Evolutionary conservation across 2,329 filamentous ascomycete species (phyloP), one percentile per base, ranked within the genome.

Genomic region (Pseudopyricularia cyperi): DNA sequence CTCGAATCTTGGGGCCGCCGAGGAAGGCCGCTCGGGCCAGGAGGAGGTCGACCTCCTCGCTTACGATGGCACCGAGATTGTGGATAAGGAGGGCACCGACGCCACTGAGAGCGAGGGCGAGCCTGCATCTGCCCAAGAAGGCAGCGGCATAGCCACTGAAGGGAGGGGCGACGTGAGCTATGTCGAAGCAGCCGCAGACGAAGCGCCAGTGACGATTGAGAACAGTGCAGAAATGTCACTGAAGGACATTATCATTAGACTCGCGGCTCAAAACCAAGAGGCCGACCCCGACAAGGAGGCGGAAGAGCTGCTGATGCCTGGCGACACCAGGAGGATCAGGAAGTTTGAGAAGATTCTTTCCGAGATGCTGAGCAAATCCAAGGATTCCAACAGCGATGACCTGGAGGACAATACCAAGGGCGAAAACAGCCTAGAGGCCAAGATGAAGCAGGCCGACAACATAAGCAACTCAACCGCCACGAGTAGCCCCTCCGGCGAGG

Each of bases 301-400:
- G 28, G 33, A 46, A 14, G 26, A 51, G 8, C 9, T n/a, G 11
- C n/a, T 24, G 26, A 32, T n/a, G 7, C 35, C 24, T 5, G 26
- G 24, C 11, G 35, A 46, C 15, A 51, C 26, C 37, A 14, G 24
- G 8, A n/a, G 72, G 54, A 62, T 79, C 19, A 66, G 68, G 53
- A 68, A 68, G 9, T 77, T 80, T 55, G 74, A 77, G 57, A 66
- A 66, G 46, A 72, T 79, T 51, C 66, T 80, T 34, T 70, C 71
- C 3, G 67, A 73, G 52, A 63, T 80, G 47, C 70, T 73, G 11
- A 64, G 67, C 52, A 63, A 67, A 55, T 60, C 69, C 6, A 65
- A 63, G 55, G 56, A 11, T 42, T 26, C 46, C 19, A 39, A 37
- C n/a, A n/a, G n/a, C n/a, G n/a, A n/a, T n/a, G n/a, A n/a, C n/a